A percentile compares a stretch with the other conserved stretches of the same genome.
Evolutionary conservation across 1,284 basidiomycete species (phyloP).

Genomic region (Cutaneotrichosporon cutaneum): DNA sequence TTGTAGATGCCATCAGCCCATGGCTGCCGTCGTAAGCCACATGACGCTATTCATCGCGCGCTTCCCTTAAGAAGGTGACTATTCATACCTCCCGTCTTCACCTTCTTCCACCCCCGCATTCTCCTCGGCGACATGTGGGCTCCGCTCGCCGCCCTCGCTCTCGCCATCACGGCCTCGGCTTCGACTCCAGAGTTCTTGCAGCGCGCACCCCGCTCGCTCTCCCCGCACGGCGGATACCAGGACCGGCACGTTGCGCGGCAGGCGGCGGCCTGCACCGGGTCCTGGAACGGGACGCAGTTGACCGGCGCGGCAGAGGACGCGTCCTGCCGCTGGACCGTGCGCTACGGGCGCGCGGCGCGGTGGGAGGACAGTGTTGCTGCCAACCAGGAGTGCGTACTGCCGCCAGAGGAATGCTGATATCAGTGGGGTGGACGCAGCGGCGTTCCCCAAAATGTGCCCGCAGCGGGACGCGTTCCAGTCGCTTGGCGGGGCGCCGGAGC

Average conservation of each 20-base stretch:
- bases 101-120: neutral
- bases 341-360: constrained; percentile 36
- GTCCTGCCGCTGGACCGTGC: constrained; percentile 39
- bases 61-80: neutral
- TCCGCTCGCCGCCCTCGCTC: neutral
- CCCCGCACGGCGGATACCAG: neutral
- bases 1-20: too few relatives aligned
- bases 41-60: too few relatives aligned
- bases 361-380: constrained; percentile 32
- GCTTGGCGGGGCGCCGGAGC: constrained; percentile 41
- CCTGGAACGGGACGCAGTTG: constrained; percentile 21
- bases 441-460: constrained; percentile 68
- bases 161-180: neutral
- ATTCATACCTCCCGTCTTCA: neutral
- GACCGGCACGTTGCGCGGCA: constrained; percentile 6
- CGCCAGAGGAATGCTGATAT: neutral
- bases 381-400: constrained; percentile 24
- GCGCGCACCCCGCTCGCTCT: neutral
- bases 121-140: neutral
- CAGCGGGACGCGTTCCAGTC: constrained; percentile 54
- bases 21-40: too few relatives aligned
- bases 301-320: constrained; percentile 14
- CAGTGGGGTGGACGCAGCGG: constrained; percentile 54
- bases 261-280: constrained; percentile 3
- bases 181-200: neutral